These are phyloP conservation scores for Acidomyces sp. DNA, from an alignment of 495 filamentous ascomycete species.

Conservation along the genomic window DNA sequence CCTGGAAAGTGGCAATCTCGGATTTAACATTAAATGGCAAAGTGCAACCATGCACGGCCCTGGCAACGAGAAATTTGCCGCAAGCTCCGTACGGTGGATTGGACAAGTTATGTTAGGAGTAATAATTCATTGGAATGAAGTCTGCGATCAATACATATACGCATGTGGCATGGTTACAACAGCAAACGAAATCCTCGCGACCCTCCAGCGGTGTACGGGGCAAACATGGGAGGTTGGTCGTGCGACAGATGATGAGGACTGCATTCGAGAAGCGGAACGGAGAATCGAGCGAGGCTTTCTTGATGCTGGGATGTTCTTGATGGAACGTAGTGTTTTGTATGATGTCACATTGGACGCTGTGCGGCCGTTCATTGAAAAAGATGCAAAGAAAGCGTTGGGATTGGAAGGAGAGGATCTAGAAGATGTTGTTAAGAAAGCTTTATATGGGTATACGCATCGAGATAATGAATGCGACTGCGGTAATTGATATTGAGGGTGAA, in stretches of 20 bases:
- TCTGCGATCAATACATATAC: constrained; percentile 22
- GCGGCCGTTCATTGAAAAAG: constrained; percentile 7
- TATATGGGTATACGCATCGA: constrained; percentile 16
- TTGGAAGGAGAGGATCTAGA: constrained; percentile 15
- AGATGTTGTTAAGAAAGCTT: constrained; percentile 10
- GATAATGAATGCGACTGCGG: no score
- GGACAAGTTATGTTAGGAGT: constrained; percentile 13
- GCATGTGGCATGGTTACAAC: constrained; percentile 14
- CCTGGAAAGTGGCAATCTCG: constrained; percentile 19
- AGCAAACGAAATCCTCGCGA: constrained; percentile 13
- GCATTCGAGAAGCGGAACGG: constrained; percentile 18
- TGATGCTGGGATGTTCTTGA: constrained; percentile 18
- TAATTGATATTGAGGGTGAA: no score
- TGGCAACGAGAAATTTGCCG: constrained; percentile 20
- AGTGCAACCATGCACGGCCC: constrained; percentile 21
- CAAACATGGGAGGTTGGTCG: constrained; percentile 18
- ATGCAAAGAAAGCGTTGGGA: constrained; percentile 12
- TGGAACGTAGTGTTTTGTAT: constrained; percentile 22
- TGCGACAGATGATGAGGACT: constrained; percentile 14
- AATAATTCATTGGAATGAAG: constrained; percentile 19
- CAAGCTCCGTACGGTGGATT: constrained; percentile 16
- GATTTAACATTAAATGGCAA: constrained; percentile 23
- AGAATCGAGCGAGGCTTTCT: constrained; percentile 20
- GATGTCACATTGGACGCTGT: constrained; percentile 16
- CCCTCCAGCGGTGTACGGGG: constrained; percentile 12